Evolutionary conservation across 805 yeast genomes (phyloP).

Genomic region (Candida ulmi): DNA sequence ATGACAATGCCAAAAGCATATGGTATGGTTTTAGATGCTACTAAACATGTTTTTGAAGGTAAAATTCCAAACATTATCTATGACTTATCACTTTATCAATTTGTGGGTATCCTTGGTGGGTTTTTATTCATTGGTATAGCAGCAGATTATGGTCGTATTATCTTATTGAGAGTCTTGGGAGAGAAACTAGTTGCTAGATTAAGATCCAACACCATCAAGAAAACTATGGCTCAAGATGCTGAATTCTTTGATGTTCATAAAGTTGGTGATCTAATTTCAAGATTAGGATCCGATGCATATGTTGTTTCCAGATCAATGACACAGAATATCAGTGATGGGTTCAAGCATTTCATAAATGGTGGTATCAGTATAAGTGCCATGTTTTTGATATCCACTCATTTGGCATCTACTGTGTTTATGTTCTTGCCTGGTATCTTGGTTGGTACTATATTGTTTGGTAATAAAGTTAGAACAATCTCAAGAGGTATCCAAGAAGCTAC

Average conservation of each 20-base stretch:
- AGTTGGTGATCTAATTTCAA: slow-evolving; percentile 88
- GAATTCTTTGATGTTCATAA: slow-evolving; percentile 92
- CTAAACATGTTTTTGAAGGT: slow-evolving; percentile 29
- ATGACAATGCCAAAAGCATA: slow-evolving; percentile 52
- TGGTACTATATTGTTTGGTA: slow-evolving; percentile 79
- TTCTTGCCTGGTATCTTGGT: slow-evolving; percentile 77
- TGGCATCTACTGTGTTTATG: slow-evolving; percentile 73
- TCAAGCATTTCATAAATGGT: slow-evolving; percentile 76
- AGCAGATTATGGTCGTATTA: slow-evolving; percentile 73
- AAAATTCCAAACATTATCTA: slow-evolving; percentile 30
- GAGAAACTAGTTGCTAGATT: slow-evolving; percentile 83
- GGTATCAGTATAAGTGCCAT: slow-evolving; percentile 85
- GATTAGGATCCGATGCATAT: slow-evolving; percentile 86
- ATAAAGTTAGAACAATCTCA: slow-evolving; percentile 69
- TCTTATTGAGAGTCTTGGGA: slow-evolving; percentile 67
- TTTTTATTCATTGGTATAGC: slow-evolving; percentile 48
- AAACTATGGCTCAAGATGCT: slow-evolving; percentile 80
- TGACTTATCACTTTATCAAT: slow-evolving; percentile 55
- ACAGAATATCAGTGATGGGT: slow-evolving; percentile 88
- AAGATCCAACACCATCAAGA: slow-evolving; percentile 70
- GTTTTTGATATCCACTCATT: slow-evolving; percentile 76
- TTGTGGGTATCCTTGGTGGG: slow-evolving; percentile 49
- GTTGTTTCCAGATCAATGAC: slow-evolving; percentile 85
- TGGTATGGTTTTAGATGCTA: slow-evolving; percentile 49
- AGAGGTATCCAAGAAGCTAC: slow-evolving; percentile 78